Conservation (phyloP, 441 rosid genomes). For the Melastoma candidum region DNA sequence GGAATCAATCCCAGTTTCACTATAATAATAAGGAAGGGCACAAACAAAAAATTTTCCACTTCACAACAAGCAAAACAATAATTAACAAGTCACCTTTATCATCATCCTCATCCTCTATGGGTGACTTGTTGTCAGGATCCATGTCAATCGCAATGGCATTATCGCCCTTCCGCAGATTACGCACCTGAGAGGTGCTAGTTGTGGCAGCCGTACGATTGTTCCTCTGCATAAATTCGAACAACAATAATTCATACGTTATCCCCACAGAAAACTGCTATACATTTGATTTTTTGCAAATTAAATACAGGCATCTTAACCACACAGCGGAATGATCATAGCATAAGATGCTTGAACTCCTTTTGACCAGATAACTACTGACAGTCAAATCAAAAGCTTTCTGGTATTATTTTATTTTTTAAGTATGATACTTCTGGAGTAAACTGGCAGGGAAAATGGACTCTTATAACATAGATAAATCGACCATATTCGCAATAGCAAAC, state of each 20-base stretch:
- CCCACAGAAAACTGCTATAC: too few relatives aligned
- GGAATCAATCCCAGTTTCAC: neutral
- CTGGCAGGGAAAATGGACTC: neutral
- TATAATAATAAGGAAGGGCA: slow-evolving; percentile 1
- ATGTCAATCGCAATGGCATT: slow-evolving; percentile 77
- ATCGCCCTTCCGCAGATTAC: slow-evolving; percentile 82
- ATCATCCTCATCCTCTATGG: slow-evolving; percentile 89
- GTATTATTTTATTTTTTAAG: too few relatives aligned
- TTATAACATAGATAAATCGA: neutral
- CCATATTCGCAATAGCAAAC: slow-evolving; percentile 16
- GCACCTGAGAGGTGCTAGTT: slow-evolving; percentile 67
- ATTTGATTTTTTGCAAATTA: too few relatives aligned
- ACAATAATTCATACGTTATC: neutral
- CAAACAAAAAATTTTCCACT: neutral
- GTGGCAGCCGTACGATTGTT: slow-evolving; percentile 71
- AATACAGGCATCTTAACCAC: too few relatives aligned
- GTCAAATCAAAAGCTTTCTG: too few relatives aligned
- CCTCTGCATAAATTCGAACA: slow-evolving; percentile 40
- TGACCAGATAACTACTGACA: too few relatives aligned
- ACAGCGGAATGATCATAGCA: too few relatives aligned
- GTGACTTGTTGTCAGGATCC: slow-evolving; percentile 34
- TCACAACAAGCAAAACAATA: neutral
- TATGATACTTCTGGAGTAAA: neutral
- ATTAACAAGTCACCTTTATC: slow-evolving; percentile 61
- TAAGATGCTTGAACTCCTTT: too few relatives aligned